These are phyloP conservation scores for Rhodofomes roseus DNA, from an alignment of 1,284 basidiomycete genomes.

Conservation along the genomic window DNA sequence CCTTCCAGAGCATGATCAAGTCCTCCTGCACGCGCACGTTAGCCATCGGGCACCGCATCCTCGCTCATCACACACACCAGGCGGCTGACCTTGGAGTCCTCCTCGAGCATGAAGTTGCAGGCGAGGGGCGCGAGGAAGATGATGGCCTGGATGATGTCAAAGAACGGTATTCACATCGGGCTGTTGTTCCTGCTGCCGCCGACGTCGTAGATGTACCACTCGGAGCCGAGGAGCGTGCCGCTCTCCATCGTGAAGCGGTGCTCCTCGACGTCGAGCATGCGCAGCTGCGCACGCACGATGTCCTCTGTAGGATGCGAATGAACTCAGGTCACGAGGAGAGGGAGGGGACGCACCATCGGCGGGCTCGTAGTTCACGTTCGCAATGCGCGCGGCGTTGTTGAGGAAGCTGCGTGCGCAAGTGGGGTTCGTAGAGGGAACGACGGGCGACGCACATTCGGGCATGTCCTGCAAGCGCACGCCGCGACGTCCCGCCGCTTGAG, in stretches of 20 bases:
- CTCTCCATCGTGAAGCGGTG: constrained; percentile 54
- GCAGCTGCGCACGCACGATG: constrained; percentile 56
- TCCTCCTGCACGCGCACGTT: constrained; percentile 35
- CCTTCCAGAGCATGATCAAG: constrained; percentile 55
- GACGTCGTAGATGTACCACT: constrained; percentile 67
- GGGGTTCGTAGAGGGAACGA: not conserved
- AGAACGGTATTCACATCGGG: constrained; percentile 66
- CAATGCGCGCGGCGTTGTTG: constrained; percentile 56
- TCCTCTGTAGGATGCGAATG: constrained; percentile 36
- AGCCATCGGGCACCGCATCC: not conserved
- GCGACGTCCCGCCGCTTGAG: constrained; percentile 44
- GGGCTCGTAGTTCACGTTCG: constrained; percentile 46
- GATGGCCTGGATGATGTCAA: constrained; percentile 50
- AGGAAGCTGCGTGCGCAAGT: constrained; percentile 41
- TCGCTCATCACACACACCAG: constrained; percentile 35
- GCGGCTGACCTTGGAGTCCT: constrained; percentile 55
- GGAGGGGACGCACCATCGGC: constrained; percentile 35
- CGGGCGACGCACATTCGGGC: constrained; percentile 45
- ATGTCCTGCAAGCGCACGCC: constrained; percentile 50
- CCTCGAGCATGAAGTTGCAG: constrained; percentile 60
- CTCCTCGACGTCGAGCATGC: constrained; percentile 64
- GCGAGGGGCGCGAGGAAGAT: constrained; percentile 50
- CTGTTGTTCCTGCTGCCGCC: constrained; percentile 57
- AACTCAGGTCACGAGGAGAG: not conserved
- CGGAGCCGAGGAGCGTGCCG: constrained; percentile 36